Evolutionary conservation across 2,329 filamentous ascomycete genomes (phyloP), one percentile per base, ranked within the genome.

Genomic region (Lachnellula subtilissima): DNA sequence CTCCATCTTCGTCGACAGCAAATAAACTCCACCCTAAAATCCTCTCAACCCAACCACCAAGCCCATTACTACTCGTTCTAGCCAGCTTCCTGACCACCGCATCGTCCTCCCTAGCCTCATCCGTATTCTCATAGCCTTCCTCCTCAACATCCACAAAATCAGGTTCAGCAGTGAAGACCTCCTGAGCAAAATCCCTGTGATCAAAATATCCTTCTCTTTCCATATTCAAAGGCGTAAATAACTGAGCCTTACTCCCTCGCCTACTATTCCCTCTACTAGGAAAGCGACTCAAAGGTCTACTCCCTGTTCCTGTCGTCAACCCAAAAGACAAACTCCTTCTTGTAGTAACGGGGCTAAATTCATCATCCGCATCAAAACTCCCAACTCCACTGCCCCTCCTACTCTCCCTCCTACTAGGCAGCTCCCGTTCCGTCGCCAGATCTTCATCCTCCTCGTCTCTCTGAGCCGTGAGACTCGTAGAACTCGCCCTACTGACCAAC

Each of bases 111-210:
- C 78, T 72, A 19, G 70, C 73, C 7, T 75, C 75, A 50, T 83
- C 79, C 43, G 73, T 68, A 52, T 80, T 77, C n/a, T 79, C 72
- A 35, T 78, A 76, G 64, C 83, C 82, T 64, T 77, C 78, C 64
- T 84, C 82, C 63, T 85, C 82, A 2, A 84, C 74, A 64, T 84
- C 78, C 57, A 86, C 78, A 68, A 87, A 86, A 65, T 86, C 84
- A 0, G 84, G 84, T 1, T 81, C 82, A 0, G 74, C 69, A 2
- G 75, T 70, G 50, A 72, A 68, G 14, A 74, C 72, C 7, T 74
- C 68, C 12, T 59, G 63, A 4, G 66, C 60, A 47, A 59, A 63
- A 19, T 64, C 55, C 39, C 57, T 58, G 15, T 62, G 58, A 50
- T 70, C 67, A 53, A 78, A 77, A 59, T 79, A 80, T n/a, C 73